phyloP scores from a whole-genome alignment of 1,139 yeast species.

The Saccharomyces hybrid region DNA sequence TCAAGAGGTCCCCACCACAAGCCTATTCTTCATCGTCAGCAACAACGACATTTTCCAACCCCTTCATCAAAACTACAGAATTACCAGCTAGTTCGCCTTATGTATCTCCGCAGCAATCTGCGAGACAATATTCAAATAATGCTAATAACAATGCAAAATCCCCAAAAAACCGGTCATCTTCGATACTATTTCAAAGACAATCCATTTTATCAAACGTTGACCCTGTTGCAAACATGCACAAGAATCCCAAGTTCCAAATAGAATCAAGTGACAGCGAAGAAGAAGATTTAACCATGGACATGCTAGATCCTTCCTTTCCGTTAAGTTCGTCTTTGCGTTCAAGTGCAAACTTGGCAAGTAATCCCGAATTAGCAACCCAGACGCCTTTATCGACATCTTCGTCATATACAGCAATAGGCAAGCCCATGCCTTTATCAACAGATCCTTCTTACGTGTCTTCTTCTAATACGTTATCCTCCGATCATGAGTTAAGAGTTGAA shows the following conservation, averaged over 20 bases:
- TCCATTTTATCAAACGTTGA: not conserved
- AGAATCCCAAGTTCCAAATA: not conserved
- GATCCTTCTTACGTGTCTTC: not conserved
- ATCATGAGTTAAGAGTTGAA: conserved; percentile 14
- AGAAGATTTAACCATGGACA: conserved; percentile 5
- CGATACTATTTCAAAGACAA: not conserved
- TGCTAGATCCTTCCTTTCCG: not conserved
- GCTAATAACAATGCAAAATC: conserved; percentile 3
- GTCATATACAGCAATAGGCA: not conserved
- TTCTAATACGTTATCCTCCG: not conserved
- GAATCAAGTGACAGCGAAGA: conserved; percentile 4
- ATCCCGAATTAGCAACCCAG: not conserved
- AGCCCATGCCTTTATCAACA: not conserved
- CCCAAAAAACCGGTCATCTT: not conserved
- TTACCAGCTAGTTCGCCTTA: conserved; percentile 7
- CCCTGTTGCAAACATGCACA: not conserved
- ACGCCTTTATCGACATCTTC: not conserved
- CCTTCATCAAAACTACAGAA: conserved; percentile 13
- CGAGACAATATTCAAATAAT: conserved; percentile 10
- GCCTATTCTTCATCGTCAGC: conserved; percentile 10
- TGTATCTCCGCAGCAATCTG: conserved; percentile 6
- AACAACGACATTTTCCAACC: conserved; percentile 15
- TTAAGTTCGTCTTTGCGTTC: not conserved
- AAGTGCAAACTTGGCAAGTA: not conserved
- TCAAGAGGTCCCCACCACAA: conserved; percentile 11